Evolutionary conservation across 2,329 filamentous ascomycete species (phyloP), one percentile per base, ranked within the genome.

Genomic region (Colletotrichum truncatum): DNA sequence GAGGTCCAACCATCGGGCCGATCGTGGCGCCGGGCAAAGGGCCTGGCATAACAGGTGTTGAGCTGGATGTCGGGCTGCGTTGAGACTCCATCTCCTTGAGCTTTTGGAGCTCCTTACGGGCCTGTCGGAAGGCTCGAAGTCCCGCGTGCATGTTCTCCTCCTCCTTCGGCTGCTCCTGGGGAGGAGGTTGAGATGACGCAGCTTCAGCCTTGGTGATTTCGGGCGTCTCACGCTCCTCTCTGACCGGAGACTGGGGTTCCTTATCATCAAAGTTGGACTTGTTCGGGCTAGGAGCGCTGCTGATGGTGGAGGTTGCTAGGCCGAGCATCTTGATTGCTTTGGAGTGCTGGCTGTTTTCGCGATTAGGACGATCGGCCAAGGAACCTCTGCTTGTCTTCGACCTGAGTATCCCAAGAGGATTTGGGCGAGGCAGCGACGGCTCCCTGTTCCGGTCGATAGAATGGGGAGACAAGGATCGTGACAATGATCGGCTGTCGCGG

Each of bases 341-440:
- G 3, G 82, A 76, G n/a, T 56, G 58, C 64, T 79, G 84, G 8
- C 77, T 77, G 6, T 75, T 74, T 10, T 86, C 83, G 16, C 78
- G 75, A 43, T 80, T 80, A 11, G 28, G 41, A 49, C 82, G 76
- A 16, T 85, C 85, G 25, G 84, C 80, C 25, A 93, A 78, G 3
- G 91, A 91, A 12, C 90, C 88, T 18, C 85, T 83, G 73, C 91
- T 94, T 4, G 89, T 85, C 76, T 91, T 93, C 21, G 85, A 77
- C 66, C 87, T 86, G 55, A 93, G 78, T 58, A 92, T 87, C 21
- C 86, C 88, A 23, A 93, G 78, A 1, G 88, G 85, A 70, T 88
- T 89, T 4, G 86, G 78, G 52, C 81, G 78, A n/a, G 76, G 66
- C 9, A 76, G 68, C 11, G 73, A 67, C 3, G 73, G 68, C 43